phyloP scores from a whole-genome alignment of 1,284 basidiomycete genomes.

The Papiliotrema terrestris region DNA sequence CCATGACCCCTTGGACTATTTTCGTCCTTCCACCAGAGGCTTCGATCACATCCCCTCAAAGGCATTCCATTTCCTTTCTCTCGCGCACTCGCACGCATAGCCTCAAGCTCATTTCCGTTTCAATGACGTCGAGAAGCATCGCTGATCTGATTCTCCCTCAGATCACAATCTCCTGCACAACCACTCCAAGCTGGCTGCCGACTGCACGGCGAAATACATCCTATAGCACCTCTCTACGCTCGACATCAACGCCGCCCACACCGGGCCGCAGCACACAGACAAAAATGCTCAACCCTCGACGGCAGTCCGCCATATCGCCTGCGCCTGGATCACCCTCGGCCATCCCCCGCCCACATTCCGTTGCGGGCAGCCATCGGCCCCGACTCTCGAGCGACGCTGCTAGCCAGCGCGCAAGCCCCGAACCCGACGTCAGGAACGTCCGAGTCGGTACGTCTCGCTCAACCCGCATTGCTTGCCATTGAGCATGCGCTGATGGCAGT shows the following conservation, averaged over 20 bases:
- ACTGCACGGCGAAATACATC: too few species aligned
- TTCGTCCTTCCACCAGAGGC: neutral
- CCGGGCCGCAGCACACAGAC: neutral
- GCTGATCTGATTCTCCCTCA: neutral
- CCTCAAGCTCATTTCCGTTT: neutral
- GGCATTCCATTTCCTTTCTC: neutral
- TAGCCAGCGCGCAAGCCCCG: slow-evolving; percentile 9
- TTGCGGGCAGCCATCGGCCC: slow-evolving; percentile 14
- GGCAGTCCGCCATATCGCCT: slow-evolving; percentile 17
- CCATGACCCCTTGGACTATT: neutral
- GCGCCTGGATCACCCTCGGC: slow-evolving; percentile 25
- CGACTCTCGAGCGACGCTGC: slow-evolving; percentile 9
- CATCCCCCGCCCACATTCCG: slow-evolving; percentile 30
- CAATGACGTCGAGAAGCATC: too few species aligned
- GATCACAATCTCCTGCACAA: neutral
- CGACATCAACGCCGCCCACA: neutral
- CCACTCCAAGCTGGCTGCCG: too few species aligned
- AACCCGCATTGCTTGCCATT: neutral
- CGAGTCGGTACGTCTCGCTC: slow-evolving; percentile 37
- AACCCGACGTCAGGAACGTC: slow-evolving; percentile 35
- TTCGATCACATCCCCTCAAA: neutral
- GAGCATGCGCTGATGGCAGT: slow-evolving; percentile 53
- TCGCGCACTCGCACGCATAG: neutral
- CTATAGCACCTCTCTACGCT: neutral
- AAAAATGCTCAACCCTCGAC: slow-evolving; percentile 1